phyloP scores from a whole-genome alignment of 1,139 yeast genomes.

The Dujonia santamariae region DNA sequence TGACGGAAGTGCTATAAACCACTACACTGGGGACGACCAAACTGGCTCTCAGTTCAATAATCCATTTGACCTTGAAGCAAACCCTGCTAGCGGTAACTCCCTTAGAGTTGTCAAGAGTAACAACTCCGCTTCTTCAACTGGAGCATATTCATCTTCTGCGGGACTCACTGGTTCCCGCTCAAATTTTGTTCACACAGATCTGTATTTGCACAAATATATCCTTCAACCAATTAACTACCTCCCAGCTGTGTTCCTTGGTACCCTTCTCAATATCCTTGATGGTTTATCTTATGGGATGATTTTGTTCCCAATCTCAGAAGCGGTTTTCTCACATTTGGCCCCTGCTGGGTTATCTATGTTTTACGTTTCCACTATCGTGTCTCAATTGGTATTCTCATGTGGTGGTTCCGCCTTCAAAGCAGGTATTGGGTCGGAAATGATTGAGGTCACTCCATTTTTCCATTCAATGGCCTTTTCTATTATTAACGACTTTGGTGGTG shows the following conservation, averaged over 20 bases:
- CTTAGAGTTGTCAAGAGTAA: background rate
- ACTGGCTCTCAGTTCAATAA: slow-evolving; percentile 2
- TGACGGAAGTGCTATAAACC: slow-evolving; percentile 5
- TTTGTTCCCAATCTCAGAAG: slow-evolving; percentile 85
- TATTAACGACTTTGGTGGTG: slow-evolving; percentile 55
- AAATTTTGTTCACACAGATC: background rate
- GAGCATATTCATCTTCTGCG: no score
- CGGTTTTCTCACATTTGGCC: slow-evolving; percentile 72
- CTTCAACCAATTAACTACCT: slow-evolving; percentile 46
- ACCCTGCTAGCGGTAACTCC: background rate
- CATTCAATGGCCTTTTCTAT: slow-evolving; percentile 89
- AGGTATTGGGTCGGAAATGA: slow-evolving; percentile 97
- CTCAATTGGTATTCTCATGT: slow-evolving; percentile 81
- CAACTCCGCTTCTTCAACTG: background rate
- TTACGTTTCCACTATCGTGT: slow-evolving; percentile 81
- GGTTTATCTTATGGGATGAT: slow-evolving; percentile 97
- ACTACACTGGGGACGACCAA: slow-evolving; percentile 5
- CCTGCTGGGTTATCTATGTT: slow-evolving; percentile 93
- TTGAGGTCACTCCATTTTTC: slow-evolving; percentile 95
- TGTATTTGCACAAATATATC: slow-evolving; percentile 10
- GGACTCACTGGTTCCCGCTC: background rate
- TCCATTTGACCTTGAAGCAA: slow-evolving; percentile 6
- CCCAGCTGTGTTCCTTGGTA: slow-evolving; percentile 83
- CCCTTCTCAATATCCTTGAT: slow-evolving; percentile 80
- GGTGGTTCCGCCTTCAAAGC: slow-evolving; percentile 90